These are phyloP conservation scores for Beauveria medogensis DNA, from an alignment of 2,329 filamentous ascomycete species.

Conservation along the genomic window DNA sequence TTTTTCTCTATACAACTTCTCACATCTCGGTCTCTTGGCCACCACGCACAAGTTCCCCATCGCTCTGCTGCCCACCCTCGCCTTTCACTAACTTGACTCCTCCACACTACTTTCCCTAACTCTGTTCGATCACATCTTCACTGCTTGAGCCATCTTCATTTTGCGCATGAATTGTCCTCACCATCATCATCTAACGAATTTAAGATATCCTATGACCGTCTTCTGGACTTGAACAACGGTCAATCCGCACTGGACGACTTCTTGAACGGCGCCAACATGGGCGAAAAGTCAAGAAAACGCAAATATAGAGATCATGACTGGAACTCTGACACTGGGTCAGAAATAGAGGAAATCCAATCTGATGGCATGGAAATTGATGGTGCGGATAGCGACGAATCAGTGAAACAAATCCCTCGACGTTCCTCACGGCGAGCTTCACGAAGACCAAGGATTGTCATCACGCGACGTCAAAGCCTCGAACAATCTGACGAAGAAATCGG, in stretches of 20 bases:
- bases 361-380: conserved; percentile 22
- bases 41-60: too few relatives aligned
- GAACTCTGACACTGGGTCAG: conserved; percentile 19
- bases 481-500: background rate
- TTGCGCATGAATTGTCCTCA: background rate
- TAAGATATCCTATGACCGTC: conserved; percentile 24
- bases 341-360: conserved; percentile 12
- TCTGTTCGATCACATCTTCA: too few relatives aligned
- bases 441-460: conserved; percentile 7
- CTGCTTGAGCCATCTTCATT: background rate
- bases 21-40: background rate
- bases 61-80: background rate
- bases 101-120: background rate
- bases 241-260: conserved; percentile 20
- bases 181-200: background rate
- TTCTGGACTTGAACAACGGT: conserved; percentile 26
- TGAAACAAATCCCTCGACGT: conserved; percentile 2
- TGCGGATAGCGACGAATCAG: conserved; percentile 17
- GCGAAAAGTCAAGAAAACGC: conserved; percentile 21
- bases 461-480: background rate
- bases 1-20: background rate
- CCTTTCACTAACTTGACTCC: background rate
- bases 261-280: conserved; percentile 14
- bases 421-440: conserved; percentile 7
- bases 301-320: conserved; percentile 24